These are phyloP conservation scores for Teratosphaeria gauchensis DNA, from an alignment of 2,329 filamentous ascomycete species.

Conservation along the genomic window DNA sequence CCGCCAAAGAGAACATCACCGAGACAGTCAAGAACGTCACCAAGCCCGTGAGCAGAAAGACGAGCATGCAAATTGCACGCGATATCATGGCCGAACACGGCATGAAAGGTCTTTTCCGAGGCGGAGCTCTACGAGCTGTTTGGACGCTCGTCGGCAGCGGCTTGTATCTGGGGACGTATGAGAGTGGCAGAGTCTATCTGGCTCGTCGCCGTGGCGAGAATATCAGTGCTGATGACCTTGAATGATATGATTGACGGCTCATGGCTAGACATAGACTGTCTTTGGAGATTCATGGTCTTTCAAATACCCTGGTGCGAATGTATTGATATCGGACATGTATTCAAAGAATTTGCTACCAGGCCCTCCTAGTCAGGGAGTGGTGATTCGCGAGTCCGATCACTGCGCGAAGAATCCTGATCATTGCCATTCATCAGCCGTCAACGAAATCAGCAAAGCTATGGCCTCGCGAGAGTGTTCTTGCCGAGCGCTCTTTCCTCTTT, in stretches of 20 bases:
- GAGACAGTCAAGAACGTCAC: constrained; percentile 24
- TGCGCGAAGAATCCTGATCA: too few species aligned
- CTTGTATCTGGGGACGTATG: constrained; percentile 78
- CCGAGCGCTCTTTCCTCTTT: too few species aligned
- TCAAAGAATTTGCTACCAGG: background rate
- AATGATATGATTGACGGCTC: constrained; percentile 4
- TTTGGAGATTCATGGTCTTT: background rate
- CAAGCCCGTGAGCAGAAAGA: constrained; percentile 25
- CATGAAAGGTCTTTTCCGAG: constrained; percentile 64
- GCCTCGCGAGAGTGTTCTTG: too few species aligned
- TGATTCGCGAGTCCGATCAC: too few species aligned
- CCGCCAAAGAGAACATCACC: constrained; percentile 20
- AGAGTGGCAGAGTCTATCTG: constrained; percentile 56
- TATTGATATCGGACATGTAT: background rate
- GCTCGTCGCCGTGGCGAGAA: constrained; percentile 35
- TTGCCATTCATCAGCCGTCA: too few species aligned
- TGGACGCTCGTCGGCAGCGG: constrained; percentile 81
- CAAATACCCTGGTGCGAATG: background rate
- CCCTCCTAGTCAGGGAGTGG: background rate
- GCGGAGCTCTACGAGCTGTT: constrained; percentile 59
- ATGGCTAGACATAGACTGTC: background rate
- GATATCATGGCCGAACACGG: constrained; percentile 60
- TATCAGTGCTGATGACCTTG: constrained; percentile 24
- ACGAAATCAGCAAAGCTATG: too few species aligned
- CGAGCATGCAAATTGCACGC: constrained; percentile 50